Base-by-base conservation (phyloP, 1,284 basidiomycete species). In the Austroboletus novae-zelandiae region DNA sequence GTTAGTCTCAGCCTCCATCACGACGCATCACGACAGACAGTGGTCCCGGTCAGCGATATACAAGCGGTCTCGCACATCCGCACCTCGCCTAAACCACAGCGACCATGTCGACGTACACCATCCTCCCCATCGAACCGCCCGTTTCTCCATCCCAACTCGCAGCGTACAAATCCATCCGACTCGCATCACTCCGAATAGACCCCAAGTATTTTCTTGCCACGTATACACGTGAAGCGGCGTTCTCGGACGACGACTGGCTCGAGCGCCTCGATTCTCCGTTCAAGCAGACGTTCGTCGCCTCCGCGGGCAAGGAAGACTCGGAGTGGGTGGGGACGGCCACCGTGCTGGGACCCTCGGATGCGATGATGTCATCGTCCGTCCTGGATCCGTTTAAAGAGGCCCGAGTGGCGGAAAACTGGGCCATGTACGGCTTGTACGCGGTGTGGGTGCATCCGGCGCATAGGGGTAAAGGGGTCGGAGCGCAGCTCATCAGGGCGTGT, bases 391-490 rank as follows among this genome's bases (percentile, higher is more conserved):
- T 60, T 48, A 27, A 45, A 17, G 52, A 50, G 35, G 55, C 52
- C 3, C 58, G 58, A 2, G 30, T 55, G 20, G 47, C 49, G 4
- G 52, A 35, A 8, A 52, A 61, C 20, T 59, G 56, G 53, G 57
- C 57, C 18, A 47, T 62, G 10, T 67, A 70, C 35, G 53, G 56
- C 14, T 32, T 76, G 11, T 64, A 54, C 31, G 69, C 59, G 15
- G 64, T 73, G 64, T 73, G 71, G 72, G 66, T 74, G 15, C 60
- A 64, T 40, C 67, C 67, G 18, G 61, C 64, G 2, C 65, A 69
- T 42, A 58, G 73, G 42, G 57, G 68, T 5, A 65, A 58, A 32
- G 62, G 68, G 9, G 44, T 74, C 8, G 74, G 65, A 45, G 35
- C 47, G 25, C 48, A 46, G 27, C 50, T 66, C 18, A 40, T 56